A percentile compares a stretch with the other conserved stretches of the same genome.
Evolutionary conservation across 2,329 filamentous ascomycete genomes (phyloP).

Genomic region (Venturia oleaginea): DNA sequence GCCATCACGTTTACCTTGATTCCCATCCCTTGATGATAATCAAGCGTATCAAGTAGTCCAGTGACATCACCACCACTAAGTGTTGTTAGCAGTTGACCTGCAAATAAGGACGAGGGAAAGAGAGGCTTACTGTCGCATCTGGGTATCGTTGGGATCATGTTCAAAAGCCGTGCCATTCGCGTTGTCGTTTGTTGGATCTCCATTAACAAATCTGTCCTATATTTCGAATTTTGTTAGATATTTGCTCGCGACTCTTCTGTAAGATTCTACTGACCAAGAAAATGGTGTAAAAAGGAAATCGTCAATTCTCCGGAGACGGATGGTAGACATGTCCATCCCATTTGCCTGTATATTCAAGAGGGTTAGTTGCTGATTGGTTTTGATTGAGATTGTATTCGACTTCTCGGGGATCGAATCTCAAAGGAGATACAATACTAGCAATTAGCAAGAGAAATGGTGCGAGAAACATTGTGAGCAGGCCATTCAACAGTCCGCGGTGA

Average conservation of each 20-base stretch:
- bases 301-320: conserved; percentile 50
- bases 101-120: too few relatives aligned
- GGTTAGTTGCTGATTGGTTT: conserved; percentile 1
- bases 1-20: conserved; percentile 38
- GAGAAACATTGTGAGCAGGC: neutral
- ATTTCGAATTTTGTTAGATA: neutral
- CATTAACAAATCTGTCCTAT: conserved; percentile 40
- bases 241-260: neutral
- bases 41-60: conserved; percentile 49
- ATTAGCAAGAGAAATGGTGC: neutral
- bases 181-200: conserved; percentile 53
- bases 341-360: neutral
- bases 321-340: conserved; percentile 34
- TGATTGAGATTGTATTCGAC: conserved; percentile 8
- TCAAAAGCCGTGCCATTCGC: conserved; percentile 50
- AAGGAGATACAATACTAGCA: neutral
- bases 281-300: conserved; percentile 55
- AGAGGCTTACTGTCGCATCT: conserved; percentile 55
- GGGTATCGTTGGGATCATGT: conserved; percentile 48
- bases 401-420: conserved; percentile 2
- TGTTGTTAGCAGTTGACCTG: too few relatives aligned
- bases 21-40: conserved; percentile 56
- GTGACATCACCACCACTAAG: conserved; percentile 50
- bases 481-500: neutral
- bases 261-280: conserved; percentile 5